Percentiles rank a stretch among this genome's conserved stretches.
phyloP scores from a whole-genome alignment of 345 rosid genomes.

The Pugionium dolabratum region DNA sequence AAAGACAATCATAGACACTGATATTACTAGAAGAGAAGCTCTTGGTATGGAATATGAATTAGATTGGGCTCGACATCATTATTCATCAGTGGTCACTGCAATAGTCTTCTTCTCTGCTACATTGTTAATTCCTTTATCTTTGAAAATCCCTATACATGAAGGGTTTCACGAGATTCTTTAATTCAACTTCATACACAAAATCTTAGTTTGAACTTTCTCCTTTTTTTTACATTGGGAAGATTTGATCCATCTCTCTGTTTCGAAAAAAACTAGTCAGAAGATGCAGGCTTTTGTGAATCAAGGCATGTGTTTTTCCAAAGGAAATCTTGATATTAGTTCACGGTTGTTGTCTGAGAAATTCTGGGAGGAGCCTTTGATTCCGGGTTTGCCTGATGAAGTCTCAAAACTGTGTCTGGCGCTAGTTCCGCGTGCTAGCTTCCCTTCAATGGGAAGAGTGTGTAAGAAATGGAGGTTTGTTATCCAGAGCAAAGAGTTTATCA shows the following conservation, averaged over 20 bases:
- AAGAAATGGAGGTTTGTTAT: slow-evolving; percentile 84
- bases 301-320: slow-evolving; percentile 43
- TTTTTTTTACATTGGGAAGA: no score
- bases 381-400: slow-evolving; percentile 90
- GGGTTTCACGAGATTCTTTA: slow-evolving; percentile 74
- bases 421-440: slow-evolving; percentile 70
- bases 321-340: slow-evolving; percentile 43
- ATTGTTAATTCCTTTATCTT: slow-evolving; percentile 73
- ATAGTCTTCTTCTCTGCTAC: slow-evolving; percentile 65
- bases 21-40: slow-evolving; percentile 36
- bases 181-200: slow-evolving; percentile 30
- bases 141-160: slow-evolving; percentile 83
- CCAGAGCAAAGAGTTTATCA: slow-evolving; percentile 76
- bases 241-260: no score
- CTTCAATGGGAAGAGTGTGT: slow-evolving; percentile 76
- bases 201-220: slow-evolving; percentile 17
- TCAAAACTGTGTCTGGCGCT: slow-evolving; percentile 81
- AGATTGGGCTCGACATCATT: slow-evolving; percentile 51
- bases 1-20: slow-evolving; percentile 30
- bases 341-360: slow-evolving; percentile 39
- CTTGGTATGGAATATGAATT: slow-evolving; percentile 84
- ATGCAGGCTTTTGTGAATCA: slow-evolving; percentile 2
- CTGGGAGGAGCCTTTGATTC: slow-evolving; percentile 53
- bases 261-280: no score
- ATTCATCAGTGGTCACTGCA: slow-evolving; percentile 53